These are phyloP conservation scores for Microcyclospora tardicrescens DNA, from an alignment of 2,329 filamentous ascomycete genomes.

Conservation along the genomic window DNA sequence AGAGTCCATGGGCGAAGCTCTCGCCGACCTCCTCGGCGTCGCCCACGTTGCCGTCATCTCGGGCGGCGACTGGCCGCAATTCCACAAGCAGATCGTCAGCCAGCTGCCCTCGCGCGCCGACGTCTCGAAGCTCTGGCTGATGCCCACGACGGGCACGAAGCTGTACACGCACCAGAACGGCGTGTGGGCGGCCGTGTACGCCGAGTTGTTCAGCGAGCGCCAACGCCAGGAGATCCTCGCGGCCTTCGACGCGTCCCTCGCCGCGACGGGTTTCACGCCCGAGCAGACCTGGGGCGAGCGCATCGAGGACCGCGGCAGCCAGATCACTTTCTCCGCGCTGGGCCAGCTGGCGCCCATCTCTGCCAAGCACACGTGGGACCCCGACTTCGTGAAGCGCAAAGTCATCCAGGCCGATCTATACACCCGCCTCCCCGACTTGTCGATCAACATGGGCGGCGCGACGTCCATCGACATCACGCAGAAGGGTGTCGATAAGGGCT, in stretches of 20 bases:
- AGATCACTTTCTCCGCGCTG: slow-evolving; percentile 32
- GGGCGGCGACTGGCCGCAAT: slow-evolving; percentile 31
- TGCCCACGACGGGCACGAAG: slow-evolving; percentile 32
- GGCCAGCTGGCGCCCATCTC: slow-evolving; percentile 28
- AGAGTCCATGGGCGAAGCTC: slow-evolving; percentile 22
- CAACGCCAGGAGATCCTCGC: slow-evolving; percentile 3
- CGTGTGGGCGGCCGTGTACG: slow-evolving; percentile 24
- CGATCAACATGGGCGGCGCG: slow-evolving; percentile 30
- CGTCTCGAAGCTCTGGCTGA: slow-evolving; percentile 29
- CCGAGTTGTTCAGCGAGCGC: slow-evolving; percentile 26
- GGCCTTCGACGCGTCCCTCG: slow-evolving; percentile 24
- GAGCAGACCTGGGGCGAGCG: slow-evolving; percentile 28
- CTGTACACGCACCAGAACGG: slow-evolving; percentile 24
- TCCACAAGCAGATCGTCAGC: slow-evolving; percentile 29
- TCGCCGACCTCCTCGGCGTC: slow-evolving; percentile 25
- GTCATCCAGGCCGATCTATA: slow-evolving; percentile 27
- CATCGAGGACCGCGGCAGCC: slow-evolving; percentile 31
- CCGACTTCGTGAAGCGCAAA: slow-evolving; percentile 28
- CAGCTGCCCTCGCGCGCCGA: slow-evolving; percentile 25
- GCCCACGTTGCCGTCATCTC: slow-evolving; percentile 31
- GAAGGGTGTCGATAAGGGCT: slow-evolving; percentile 27
- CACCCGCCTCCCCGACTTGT: slow-evolving; percentile 24
- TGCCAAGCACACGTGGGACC: slow-evolving; percentile 28
- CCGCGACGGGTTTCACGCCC: slow-evolving; percentile 25
- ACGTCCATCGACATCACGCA: slow-evolving; percentile 30